Evolutionary conservation across 768 basidiomycete species (phyloP).

Genomic region (Pleurotus citrinopileatus): DNA sequence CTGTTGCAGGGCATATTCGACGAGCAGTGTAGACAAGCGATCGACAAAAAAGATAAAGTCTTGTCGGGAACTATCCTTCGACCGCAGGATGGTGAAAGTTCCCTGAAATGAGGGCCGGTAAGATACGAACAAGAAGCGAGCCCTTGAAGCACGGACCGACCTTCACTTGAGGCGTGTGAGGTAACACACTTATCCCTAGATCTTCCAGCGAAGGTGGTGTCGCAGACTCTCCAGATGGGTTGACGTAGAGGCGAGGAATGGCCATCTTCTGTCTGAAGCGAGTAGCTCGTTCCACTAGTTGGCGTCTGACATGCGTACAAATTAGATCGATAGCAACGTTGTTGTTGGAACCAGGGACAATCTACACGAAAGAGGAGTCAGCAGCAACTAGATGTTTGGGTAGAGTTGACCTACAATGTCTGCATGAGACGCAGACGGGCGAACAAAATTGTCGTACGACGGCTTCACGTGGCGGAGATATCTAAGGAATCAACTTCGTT

Average conservation of each 20-base stretch:
- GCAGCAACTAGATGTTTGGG: not conserved
- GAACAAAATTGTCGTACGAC: conserved; percentile 91
- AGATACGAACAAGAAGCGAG: not conserved
- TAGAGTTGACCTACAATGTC: conserved; percentile 67
- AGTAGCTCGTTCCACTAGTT: conserved; percentile 76
- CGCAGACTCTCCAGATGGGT: conserved; percentile 21
- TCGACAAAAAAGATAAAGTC: conserved; percentile 95
- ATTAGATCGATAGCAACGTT: conserved; percentile 91
- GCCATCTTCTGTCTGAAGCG: conserved; percentile 76
- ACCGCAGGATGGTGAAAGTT: conserved; percentile 84
- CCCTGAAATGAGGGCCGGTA: conserved; percentile 46
- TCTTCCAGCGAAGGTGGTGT: conserved; percentile 40
- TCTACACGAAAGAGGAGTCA: conserved; percentile 43
- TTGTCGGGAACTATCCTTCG: conserved; percentile 63
- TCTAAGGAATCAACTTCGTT: too few relatives aligned
- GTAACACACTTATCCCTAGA: conserved; percentile 61
- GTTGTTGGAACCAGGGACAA: conserved; percentile 94
- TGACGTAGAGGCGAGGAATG: conserved; percentile 38
- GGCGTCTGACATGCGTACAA: conserved; percentile 81
- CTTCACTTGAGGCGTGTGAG: conserved; percentile 77
- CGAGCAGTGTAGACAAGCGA: conserved; percentile 77
- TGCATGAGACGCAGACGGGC: conserved; percentile 81
- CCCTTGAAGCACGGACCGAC: conserved; percentile 42
- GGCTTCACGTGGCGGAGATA: conserved; percentile 96
- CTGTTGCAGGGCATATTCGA: conserved; percentile 80